A percentile compares a stretch with the other conserved stretches of the same genome.
These are phyloP conservation scores for Metarhizium album DNA, from an alignment of 2,329 filamentous ascomycete species.

Conservation along the genomic window DNA sequence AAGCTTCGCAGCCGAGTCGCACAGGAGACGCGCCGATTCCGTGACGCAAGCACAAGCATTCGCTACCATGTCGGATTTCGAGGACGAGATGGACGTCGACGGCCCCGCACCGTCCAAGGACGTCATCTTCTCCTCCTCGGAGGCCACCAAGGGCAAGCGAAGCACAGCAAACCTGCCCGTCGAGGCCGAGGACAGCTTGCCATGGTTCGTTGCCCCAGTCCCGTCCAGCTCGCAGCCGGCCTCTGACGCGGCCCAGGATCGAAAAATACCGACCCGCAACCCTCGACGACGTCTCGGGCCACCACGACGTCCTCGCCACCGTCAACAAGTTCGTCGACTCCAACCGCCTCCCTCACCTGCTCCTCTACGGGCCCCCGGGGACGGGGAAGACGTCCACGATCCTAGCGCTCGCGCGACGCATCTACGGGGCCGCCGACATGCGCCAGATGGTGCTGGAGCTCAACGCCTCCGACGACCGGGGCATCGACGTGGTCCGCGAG, in stretches of 20 bases:
- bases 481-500: slow-evolving; percentile 94
- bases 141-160: slow-evolving; percentile 77
- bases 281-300: slow-evolving; percentile 85
- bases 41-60: no score
- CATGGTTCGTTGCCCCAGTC: slow-evolving; percentile 52
- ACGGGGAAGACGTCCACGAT: slow-evolving; percentile 98
- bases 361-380: slow-evolving; percentile 91
- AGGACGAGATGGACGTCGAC: slow-evolving; percentile 53
- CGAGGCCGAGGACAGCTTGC: slow-evolving; percentile 84
- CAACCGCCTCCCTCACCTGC: slow-evolving; percentile 87
- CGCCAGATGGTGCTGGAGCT: slow-evolving; percentile 97
- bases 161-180: slow-evolving; percentile 88
- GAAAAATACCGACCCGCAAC: slow-evolving; percentile 92
- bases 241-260: slow-evolving; percentile 49
- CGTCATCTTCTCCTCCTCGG: slow-evolving; percentile 62
- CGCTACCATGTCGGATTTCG: slow-evolving; percentile 44
- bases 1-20: neutral
- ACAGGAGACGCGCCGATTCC: neutral
- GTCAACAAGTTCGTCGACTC: slow-evolving; percentile 97
- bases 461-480: slow-evolving; percentile 93
- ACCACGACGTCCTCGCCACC: slow-evolving; percentile 92
- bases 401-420: slow-evolving; percentile 80
- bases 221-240: neutral
- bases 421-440: slow-evolving; percentile 88
- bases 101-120: slow-evolving; percentile 35